phyloP scores from a whole-genome alignment of 140 eudicot genomes.

The Bidens hawaiensis region DNA sequence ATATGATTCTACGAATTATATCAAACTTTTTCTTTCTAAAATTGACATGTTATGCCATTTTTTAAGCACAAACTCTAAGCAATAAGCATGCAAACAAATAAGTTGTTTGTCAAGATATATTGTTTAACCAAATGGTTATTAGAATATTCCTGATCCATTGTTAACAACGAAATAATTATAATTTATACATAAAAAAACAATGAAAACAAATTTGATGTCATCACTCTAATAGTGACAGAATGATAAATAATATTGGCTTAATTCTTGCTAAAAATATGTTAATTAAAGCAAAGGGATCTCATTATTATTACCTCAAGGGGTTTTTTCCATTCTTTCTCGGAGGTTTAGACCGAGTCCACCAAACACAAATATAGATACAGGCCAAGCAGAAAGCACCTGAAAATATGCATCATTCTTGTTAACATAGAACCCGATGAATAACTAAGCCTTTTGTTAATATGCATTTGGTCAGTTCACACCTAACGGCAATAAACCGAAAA shows the following conservation, averaged over 20 bases:
- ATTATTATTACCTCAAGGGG: background rate
- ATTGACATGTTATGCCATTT: background rate
- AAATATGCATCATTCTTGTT: constrained; percentile 20
- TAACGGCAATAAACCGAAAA: constrained; percentile 6
- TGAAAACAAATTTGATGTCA: constrained; percentile 2
- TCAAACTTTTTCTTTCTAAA: background rate
- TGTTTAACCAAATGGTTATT: background rate
- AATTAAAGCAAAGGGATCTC: background rate
- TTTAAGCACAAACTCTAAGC: background rate
- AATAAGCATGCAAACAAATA: background rate
- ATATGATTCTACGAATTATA: background rate
- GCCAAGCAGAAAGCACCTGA: constrained; percentile 24
- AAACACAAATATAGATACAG: constrained; percentile 4
- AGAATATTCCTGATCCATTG: constrained; percentile 10
- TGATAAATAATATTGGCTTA: background rate
- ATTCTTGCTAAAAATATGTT: background rate
- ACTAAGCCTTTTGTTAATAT: constrained; percentile 26
- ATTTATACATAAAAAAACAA: background rate
- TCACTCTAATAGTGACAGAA: background rate
- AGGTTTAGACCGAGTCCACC: too few species aligned
- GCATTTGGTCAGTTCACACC: constrained; percentile 23
- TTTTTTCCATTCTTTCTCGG: background rate
- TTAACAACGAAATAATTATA: constrained; percentile 3
- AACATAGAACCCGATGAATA: constrained; percentile 23
- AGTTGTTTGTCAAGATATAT: background rate